Conservation (phyloP, 2,329 filamentous ascomycete genomes). For the Xylariaceae sp. region DNA sequence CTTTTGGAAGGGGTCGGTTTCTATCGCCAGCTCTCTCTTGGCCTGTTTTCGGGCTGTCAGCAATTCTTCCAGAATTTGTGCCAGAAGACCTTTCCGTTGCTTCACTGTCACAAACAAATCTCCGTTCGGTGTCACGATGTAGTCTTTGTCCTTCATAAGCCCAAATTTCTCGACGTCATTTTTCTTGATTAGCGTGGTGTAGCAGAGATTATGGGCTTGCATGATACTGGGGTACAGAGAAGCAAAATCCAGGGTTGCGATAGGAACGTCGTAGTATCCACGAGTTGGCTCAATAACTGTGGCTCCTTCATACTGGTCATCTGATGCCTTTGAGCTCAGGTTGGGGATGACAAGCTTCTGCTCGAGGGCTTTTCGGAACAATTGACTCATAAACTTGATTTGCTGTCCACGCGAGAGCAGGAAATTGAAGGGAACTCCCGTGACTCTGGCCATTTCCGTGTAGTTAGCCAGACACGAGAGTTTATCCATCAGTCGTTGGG, state of each 20-base stretch:
- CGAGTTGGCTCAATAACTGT: slow-evolving; percentile 95
- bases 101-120: slow-evolving; percentile 89
- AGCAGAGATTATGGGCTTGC: slow-evolving; percentile 96
- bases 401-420: slow-evolving; percentile 90
- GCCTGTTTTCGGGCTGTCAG: slow-evolving; percentile 89
- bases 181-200: slow-evolving; percentile 87
- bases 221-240: slow-evolving; percentile 99
- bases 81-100: slow-evolving; percentile 83
- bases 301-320: slow-evolving; percentile 94
- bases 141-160: slow-evolving; percentile 85
- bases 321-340: slow-evolving; percentile 61
- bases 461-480: slow-evolving; percentile 98
- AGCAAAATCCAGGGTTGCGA: slow-evolving; percentile 97
- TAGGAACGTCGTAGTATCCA: slow-evolving; percentile 90
- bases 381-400: slow-evolving; percentile 94
- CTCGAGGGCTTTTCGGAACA: slow-evolving; percentile 91
- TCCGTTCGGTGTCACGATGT: slow-evolving; percentile 91
- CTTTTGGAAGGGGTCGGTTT: slow-evolving; percentile 96
- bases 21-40: slow-evolving; percentile 81
- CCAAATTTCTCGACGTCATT: slow-evolving; percentile 69
- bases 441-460: slow-evolving; percentile 99
- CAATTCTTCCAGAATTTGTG: slow-evolving; percentile 93
- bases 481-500: slow-evolving; percentile 93
- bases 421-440: slow-evolving; percentile 95
- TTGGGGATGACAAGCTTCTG: slow-evolving; percentile 95